Conservation (phyloP, 345 rosid species). For the Eucalyptus leucophloia region DNA sequence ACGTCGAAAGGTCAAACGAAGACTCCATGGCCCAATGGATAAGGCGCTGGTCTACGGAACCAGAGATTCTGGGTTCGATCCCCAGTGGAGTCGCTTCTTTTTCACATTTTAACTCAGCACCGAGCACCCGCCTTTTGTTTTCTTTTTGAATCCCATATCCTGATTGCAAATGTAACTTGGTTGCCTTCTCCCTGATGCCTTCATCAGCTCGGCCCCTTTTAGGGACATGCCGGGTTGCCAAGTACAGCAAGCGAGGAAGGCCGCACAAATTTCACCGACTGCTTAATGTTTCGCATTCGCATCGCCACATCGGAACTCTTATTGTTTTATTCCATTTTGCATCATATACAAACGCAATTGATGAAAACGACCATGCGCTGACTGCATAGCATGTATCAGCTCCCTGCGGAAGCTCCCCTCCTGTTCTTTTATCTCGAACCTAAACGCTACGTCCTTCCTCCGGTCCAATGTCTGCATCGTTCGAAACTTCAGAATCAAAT, state of each 20-base stretch:
- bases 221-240: not conserved
- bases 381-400: not conserved
- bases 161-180: not conserved
- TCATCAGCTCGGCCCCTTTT: not conserved
- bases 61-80: slow-evolving; percentile 83
- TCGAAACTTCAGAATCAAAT: not conserved
- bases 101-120: not conserved
- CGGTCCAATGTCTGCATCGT: not conserved
- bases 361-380: not conserved
- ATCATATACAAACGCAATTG: not conserved
- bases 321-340: no score
- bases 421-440: not conserved
- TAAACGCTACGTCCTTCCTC: not conserved
- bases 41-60: slow-evolving; percentile 93
- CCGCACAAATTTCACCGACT: not conserved
- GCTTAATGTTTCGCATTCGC: not conserved
- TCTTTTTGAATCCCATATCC: not conserved
- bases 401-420: not conserved
- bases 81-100: slow-evolving; percentile 53
- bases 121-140: not conserved
- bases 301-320: no score
- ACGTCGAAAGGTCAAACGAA: fast-evolving
- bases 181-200: not conserved
- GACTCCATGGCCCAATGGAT: slow-evolving; percentile 88
- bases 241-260: not conserved